Percentiles rank a stretch among this genome's conserved stretches.
phyloP scores from a whole-genome alignment of 768 basidiomycete species.

The Coprinellus aureogranulatus region DNA sequence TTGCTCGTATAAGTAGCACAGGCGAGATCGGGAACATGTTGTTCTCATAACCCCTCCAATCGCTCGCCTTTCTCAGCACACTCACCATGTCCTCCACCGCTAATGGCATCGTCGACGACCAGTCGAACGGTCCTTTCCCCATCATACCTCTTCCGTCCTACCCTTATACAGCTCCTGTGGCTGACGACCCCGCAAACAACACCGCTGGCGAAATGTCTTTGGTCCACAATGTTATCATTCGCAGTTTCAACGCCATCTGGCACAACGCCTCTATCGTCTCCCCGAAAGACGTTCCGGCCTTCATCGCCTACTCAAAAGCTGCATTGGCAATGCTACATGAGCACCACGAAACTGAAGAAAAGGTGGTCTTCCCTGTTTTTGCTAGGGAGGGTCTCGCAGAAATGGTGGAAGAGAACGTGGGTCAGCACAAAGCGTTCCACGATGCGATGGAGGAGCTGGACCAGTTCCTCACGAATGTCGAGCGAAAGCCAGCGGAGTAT shows the following conservation, averaged over 20 bases:
- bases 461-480: constrained; percentile 17
- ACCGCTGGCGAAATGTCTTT: constrained; percentile 5
- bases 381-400: constrained; percentile 17
- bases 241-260: constrained; percentile 6
- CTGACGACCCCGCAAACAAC: background rate
- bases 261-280: constrained; percentile 14
- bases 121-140: background rate
- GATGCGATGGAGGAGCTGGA: constrained; percentile 18
- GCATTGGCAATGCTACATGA: constrained; percentile 13
- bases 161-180: background rate
- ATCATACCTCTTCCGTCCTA: background rate
- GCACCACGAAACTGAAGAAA: constrained; percentile 26
- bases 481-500: constrained; percentile 9
- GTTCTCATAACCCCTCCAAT: no score
- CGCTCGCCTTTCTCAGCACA: no score
- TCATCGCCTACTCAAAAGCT: constrained; percentile 21
- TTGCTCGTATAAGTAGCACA: no score
- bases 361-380: constrained; percentile 24
- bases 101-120: no score
- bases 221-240: constrained; percentile 13
- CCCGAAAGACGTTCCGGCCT: constrained; percentile 17
- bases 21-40: no score
- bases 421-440: constrained; percentile 23
- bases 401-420: constrained; percentile 21
- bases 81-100: no score